A percentile compares a stretch with the other conserved stretches of the same genome.
Evolutionary conservation across 208 protist genomes (phyloP).

Genomic region (Trypanosoma melophagium): DNA sequence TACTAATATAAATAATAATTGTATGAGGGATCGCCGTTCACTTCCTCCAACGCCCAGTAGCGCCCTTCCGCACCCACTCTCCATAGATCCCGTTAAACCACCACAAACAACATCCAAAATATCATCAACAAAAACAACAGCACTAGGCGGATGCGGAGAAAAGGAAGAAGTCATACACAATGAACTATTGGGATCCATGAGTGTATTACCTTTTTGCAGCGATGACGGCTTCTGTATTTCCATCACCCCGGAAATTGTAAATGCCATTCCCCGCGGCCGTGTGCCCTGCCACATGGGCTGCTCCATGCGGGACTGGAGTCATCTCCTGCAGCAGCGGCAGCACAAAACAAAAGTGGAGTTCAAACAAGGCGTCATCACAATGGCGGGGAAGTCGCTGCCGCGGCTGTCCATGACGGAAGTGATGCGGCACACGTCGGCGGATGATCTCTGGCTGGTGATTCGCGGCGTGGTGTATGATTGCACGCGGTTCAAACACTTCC

Average conservation of each 20-base stretch:
- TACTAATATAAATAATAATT: constrained; percentile 3
- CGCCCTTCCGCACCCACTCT: no score
- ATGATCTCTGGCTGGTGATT: constrained; percentile 81
- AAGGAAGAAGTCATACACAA: background rate
- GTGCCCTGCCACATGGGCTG: constrained; percentile 26
- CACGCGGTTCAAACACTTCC: constrained; percentile 66
- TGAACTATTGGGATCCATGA: background rate
- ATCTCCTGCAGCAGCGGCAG: constrained; percentile 13
- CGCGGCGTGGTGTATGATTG: constrained; percentile 75
- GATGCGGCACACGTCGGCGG: constrained; percentile 44
- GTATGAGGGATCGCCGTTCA: no score
- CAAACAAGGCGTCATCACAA: background rate
- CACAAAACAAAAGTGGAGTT: constrained; percentile 2
- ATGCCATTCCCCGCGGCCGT: constrained; percentile 21
- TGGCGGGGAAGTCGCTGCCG: constrained; percentile 19
- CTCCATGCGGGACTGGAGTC: constrained; percentile 57
- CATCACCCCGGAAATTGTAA: constrained; percentile 21
- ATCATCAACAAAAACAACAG: no score
- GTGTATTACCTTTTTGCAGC: background rate
- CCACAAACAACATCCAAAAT: no score
- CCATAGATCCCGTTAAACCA: no score
- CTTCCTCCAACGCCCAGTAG: no score
- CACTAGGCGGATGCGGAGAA: no score
- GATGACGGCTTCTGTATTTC: constrained; percentile 16
- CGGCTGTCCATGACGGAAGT: constrained; percentile 53